Percentiles rank a stretch among this genome's conserved stretches.
phyloP scores from a whole-genome alignment of 1,284 basidiomycete species.

The Porphyrellus sp. region DNA sequence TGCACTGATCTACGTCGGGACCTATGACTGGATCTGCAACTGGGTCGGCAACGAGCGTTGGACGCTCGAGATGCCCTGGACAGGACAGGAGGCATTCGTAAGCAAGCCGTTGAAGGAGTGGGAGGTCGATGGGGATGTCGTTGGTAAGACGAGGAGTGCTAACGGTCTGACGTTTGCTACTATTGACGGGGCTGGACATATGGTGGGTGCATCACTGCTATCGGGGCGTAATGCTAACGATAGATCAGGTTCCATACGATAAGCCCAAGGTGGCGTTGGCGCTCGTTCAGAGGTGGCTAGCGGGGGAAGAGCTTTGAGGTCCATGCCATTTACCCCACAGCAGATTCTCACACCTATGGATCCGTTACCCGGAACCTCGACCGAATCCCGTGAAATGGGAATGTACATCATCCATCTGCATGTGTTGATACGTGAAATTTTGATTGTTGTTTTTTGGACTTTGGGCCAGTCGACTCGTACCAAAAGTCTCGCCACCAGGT shows the following conservation, averaged over 20 bases:
- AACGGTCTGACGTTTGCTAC: conserved; percentile 64
- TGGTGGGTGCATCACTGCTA: conserved; percentile 42
- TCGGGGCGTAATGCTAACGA: conserved; percentile 4
- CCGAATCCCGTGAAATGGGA: no score
- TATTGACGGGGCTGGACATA: conserved; percentile 59
- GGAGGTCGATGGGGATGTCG: conserved; percentile 46
- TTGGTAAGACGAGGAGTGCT: conserved; percentile 56
- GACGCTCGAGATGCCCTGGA: conserved; percentile 63
- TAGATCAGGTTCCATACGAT: conserved; percentile 55
- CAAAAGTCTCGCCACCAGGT: no score
- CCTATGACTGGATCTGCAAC: conserved; percentile 75
- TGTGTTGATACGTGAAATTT: conserved; percentile 2
- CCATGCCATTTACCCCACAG: neutral
- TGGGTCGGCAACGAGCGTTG: conserved; percentile 70
- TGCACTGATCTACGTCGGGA: conserved; percentile 73
- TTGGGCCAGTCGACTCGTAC: no score
- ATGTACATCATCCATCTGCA: neutral
- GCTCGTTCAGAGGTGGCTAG: conserved; percentile 54
- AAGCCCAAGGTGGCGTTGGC: conserved; percentile 53
- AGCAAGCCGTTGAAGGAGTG: conserved; percentile 51
- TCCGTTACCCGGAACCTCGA: no score
- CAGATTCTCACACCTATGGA: neutral
- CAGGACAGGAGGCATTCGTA: conserved; percentile 51
- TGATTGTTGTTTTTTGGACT: neutral
- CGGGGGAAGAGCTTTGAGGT: conserved; percentile 34